Evolutionary conservation across 768 basidiomycete genomes (phyloP).

Genomic region (Lyophyllum semitale): DNA sequence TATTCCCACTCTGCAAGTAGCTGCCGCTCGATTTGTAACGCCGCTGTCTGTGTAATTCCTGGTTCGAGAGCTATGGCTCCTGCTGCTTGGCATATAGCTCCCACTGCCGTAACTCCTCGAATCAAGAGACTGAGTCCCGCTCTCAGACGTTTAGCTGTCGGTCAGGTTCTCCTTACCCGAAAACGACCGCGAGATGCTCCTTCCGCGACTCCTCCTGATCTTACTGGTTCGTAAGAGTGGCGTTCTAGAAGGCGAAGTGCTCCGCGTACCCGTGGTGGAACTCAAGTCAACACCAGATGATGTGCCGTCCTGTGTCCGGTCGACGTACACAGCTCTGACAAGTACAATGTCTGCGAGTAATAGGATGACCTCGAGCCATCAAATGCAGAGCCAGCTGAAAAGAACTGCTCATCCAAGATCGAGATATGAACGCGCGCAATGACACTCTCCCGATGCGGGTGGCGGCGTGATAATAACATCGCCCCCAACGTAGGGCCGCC

Average conservation of each 20-base stretch:
- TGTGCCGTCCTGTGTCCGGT: constrained; percentile 28
- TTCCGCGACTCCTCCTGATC: constrained; percentile 53
- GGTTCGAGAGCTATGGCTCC: constrained; percentile 12
- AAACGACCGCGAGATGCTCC: constrained; percentile 40
- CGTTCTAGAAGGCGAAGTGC: constrained; percentile 50
- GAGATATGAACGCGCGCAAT: constrained; percentile 32
- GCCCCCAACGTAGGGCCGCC: constrained; percentile 59
- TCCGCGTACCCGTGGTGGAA: constrained; percentile 36
- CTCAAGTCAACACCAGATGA: constrained; percentile 33
- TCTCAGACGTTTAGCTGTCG: constrained; percentile 25
- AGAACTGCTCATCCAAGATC: constrained; percentile 40
- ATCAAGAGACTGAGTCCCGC: constrained; percentile 27
- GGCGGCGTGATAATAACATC: constrained; percentile 45
- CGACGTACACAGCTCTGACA: constrained; percentile 26
- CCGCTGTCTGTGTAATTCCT: constrained; percentile 11
- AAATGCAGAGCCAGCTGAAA: constrained; percentile 36
- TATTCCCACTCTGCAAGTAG: constrained; percentile 25
- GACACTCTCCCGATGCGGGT: constrained; percentile 32
- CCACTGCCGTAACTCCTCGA: constrained; percentile 26
- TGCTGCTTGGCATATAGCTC: constrained; percentile 23
- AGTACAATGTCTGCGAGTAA: constrained; percentile 33
- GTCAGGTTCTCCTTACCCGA: constrained; percentile 61
- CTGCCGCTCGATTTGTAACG: constrained; percentile 23
- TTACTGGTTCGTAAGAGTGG: constrained; percentile 58
- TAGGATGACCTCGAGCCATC: constrained; percentile 36